phyloP scores from a whole-genome alignment of 306 rosid genomes.

The Styphnolobium japonicum region DNA sequence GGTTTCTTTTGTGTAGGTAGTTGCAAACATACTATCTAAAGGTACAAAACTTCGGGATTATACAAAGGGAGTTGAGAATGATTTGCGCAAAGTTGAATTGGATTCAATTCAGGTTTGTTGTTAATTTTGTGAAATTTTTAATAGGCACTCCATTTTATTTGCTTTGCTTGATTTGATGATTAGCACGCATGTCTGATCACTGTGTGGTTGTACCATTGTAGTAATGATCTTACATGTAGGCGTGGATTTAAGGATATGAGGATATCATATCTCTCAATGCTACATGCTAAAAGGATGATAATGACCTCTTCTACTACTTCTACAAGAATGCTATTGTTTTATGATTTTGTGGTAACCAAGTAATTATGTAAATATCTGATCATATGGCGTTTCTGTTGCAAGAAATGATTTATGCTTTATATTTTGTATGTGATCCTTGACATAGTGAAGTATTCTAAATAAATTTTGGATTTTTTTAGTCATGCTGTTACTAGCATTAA shows the following conservation, averaged over 20 bases:
- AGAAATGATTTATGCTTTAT: background rate
- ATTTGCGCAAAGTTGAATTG: conserved; percentile 90
- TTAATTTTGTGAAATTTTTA: conserved; percentile 7
- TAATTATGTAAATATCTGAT: background rate
- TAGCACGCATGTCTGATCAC: background rate
- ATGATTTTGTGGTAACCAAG: background rate
- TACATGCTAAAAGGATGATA: background rate
- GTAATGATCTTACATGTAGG: background rate
- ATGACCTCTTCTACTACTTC: background rate
- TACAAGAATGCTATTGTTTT: background rate
- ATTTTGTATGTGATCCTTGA: background rate
- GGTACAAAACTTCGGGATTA: conserved; percentile 87
- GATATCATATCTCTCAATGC: background rate
- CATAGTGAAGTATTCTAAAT: background rate
- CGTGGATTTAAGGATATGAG: background rate
- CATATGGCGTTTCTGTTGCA: background rate
- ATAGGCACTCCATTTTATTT: background rate
- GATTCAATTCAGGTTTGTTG: conserved; percentile 89
- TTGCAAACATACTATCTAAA: conserved; percentile 79
- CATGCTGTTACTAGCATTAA: background rate
- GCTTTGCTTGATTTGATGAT: conserved; percentile 1
- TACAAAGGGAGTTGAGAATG: conserved; percentile 90
- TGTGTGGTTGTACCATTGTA: background rate
- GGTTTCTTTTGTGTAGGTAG: conserved; percentile 57
- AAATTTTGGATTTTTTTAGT: background rate